phyloP scores from a whole-genome alignment of 169 alveolate genomes.

The Cryptosporidium ryanae region DNA sequence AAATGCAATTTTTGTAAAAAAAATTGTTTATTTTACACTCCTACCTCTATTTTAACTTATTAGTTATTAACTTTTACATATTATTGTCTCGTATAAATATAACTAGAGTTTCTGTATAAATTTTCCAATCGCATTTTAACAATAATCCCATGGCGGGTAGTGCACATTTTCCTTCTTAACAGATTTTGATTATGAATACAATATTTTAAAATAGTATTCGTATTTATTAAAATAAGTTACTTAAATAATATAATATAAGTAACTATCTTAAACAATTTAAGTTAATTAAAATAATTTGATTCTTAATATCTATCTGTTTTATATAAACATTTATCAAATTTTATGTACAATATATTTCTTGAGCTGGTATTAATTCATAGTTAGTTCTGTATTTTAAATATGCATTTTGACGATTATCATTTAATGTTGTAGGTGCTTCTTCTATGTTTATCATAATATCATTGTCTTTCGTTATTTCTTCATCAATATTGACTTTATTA shows the following conservation, averaged over 20 bases:
- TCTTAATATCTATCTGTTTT: background rate
- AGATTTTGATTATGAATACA: background rate
- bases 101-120: too few species aligned
- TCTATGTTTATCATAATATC: background rate
- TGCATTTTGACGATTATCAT: slow-evolving; percentile 37
- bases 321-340: too few species aligned
- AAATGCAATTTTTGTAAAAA: too few species aligned
- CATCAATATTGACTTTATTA: background rate
- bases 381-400: slow-evolving; percentile 55
- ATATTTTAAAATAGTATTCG: background rate
- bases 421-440: slow-evolving; percentile 60
- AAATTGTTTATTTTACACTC: too few species aligned
- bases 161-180: too few species aligned
- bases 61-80: too few species aligned
- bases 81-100: too few species aligned
- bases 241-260: background rate
- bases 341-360: slow-evolving; percentile 53
- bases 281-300: background rate
- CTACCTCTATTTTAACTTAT: too few species aligned
- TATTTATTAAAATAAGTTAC: background rate
- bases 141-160: too few species aligned
- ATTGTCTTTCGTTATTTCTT: background rate
- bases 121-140: too few species aligned
- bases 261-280: background rate
- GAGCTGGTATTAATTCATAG: slow-evolving; percentile 57